A percentile compares a stretch with the other conserved stretches of the same genome.
Conservation (phyloP, 106 monocot genomes). For the Allium cepa region DNA sequence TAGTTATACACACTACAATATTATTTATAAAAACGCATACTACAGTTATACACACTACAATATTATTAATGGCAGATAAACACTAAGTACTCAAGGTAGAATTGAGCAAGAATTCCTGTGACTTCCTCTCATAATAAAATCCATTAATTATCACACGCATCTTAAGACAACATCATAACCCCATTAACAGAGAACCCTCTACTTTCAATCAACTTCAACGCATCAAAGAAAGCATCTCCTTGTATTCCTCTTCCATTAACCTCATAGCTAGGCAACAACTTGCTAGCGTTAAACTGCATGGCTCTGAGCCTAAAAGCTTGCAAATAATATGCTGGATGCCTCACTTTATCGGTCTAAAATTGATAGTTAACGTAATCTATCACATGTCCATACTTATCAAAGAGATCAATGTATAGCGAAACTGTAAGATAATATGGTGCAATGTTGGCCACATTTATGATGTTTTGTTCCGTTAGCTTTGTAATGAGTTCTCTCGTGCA, state of each 20-base stretch:
- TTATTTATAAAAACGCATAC: too few species aligned
- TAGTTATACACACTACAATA: too few species aligned
- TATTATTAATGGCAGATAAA: neutral
- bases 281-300: constrained; percentile 19
- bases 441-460: constrained; percentile 21
- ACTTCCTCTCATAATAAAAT: constrained; percentile 26
- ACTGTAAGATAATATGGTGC: constrained; percentile 23
- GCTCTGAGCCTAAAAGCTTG: constrained; percentile 16
- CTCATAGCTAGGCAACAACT: constrained; percentile 29
- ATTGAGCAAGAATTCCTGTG: constrained; percentile 26
- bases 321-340: constrained; percentile 5
- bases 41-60: too few species aligned
- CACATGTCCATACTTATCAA: constrained; percentile 1
- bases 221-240: constrained; percentile 25
- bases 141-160: constrained; percentile 16
- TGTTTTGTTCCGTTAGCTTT: constrained; percentile 13
- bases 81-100: neutral
- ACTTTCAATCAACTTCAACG: constrained; percentile 10
- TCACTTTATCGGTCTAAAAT: constrained; percentile 24
- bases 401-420: constrained; percentile 9
- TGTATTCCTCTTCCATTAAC: constrained; percentile 29
- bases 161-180: constrained; percentile 28
- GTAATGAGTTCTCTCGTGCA: constrained; percentile 31
- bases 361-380: constrained; percentile 37
- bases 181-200: constrained; percentile 19